Evolutionary conservation across 495 filamentous ascomycete species (phyloP), one percentile per base, ranked within the genome.

Genomic region (Podospora bellae-mahoneyi): DNA sequence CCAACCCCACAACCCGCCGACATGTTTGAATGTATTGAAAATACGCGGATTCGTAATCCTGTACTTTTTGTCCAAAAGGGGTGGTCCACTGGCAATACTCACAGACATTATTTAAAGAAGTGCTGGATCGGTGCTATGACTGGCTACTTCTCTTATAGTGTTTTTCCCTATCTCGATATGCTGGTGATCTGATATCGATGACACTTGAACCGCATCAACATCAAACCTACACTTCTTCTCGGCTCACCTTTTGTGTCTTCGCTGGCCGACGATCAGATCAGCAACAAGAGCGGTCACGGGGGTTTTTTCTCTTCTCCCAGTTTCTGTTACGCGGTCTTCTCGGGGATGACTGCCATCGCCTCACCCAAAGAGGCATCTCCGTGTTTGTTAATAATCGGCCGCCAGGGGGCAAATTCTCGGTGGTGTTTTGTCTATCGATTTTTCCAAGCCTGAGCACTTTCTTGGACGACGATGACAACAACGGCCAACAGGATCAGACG

Each of bases 361-460:
- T 58, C 56, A 58, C n/a, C 23, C 19, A 58, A 20, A 27, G 32
- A 13, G 30, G 23, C 23, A 61, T 26, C 23, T 61, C 59, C 19
- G 59, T 26, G 59, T 32, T 32, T 32, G 16, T 61, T 61, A 61
- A 61, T 61, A 61, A 61, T 13, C 59, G 26, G 59, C 26, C 18
- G 18, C 16, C 26, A 32, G 59, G 59, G 59, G 59, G 59, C n/a
- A 61, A 61, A 61, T 28, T 61, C 39, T 61, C 59, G 59, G 34
- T 18, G 27, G 26, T 18, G 19, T 18, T 61, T 23, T 23, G 59
- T 48, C 39, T 48, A 48, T 48, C 39, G 59, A 61, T 26, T 18
- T 32, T 30, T 28, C 19, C 59, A 61, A 18, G 16, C 6, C 59
- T 61, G 23, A 26, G 26, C 20, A 61, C 13, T 26, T 18, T 9